Conservation (phyloP, 2,329 filamentous ascomycete genomes). For the Fusarium solani-melongenae region DNA sequence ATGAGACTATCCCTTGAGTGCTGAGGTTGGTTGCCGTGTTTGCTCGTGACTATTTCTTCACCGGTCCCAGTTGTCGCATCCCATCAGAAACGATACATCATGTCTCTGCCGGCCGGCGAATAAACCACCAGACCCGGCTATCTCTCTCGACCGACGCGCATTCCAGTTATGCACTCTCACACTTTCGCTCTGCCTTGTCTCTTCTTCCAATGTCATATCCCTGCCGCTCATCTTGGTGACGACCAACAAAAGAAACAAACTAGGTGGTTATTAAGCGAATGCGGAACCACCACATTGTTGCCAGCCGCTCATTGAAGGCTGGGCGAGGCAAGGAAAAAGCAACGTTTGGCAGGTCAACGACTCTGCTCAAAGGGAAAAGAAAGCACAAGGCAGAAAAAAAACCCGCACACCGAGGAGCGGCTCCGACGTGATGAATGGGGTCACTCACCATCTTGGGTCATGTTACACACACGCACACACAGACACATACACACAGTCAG, state of each 20-base stretch:
- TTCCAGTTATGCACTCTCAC: background rate
- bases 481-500: background rate
- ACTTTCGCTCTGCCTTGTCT: background rate
- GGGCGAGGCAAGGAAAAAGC: slow-evolving; percentile 15
- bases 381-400: background rate
- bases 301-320: background rate
- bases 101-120: slow-evolving; percentile 18
- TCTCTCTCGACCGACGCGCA: background rate
- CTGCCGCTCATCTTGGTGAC: background rate
- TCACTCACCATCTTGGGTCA: background rate
- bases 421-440: background rate
- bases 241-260: background rate
- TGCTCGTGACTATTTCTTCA: background rate
- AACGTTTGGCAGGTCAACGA: slow-evolving; percentile 14
- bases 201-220: background rate
- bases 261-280: background rate
- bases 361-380: background rate
- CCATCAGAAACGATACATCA: slow-evolving; percentile 30
- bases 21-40: background rate
- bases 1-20: background rate
- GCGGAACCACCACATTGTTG: background rate
- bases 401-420: slow-evolving; percentile 9
- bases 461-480: slow-evolving; percentile 14
- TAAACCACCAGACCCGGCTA: slow-evolving; percentile 2
- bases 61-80: slow-evolving; percentile 13